Base-by-base conservation (phyloP, 371 early-diverging fungal species). In the Caulochytrium protostelioides region DNA sequence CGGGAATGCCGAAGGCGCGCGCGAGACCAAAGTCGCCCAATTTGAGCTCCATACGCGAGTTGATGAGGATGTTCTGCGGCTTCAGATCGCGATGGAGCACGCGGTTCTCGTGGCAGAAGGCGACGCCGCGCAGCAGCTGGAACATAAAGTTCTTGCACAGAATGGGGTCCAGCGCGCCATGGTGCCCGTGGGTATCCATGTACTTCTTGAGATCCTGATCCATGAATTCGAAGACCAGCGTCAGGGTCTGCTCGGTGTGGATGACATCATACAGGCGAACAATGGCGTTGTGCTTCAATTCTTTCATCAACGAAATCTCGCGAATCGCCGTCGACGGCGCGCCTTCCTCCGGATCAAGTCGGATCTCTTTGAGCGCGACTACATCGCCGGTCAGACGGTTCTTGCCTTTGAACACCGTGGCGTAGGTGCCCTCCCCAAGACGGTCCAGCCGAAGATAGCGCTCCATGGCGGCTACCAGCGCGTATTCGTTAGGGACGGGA, bases 391-490 rank as follows among this genome's bases (percentile, higher is more conserved):
- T 82, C 10, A 70, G 52, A 44, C 74, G 70, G 46, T 75, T 77
- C 58, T 77, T 70, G 43, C 92, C 99, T 65, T 92, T 97, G 70
- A 77, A 97, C n/a, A 99, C 98, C 5, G 83, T 87, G n/a, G 95
- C 99, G 50, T 99, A 99, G 18, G 99, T 98, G 22, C 99, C 98
- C n/a, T n/a, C n/a, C n/a, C n/a, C n/a, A n/a, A n/a, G n/a, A n/a
- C n/a, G n/a, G n/a, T n/a, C n/a, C n/a, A n/a, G n/a, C n/a, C n/a
- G n/a, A n/a, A n/a, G n/a, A n/a, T n/a, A n/a, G n/a, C n/a, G n/a
- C n/a, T n/a, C n/a, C n/a, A n/a, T n/a, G n/a, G n/a, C n/a, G n/a
- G n/a, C n/a, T n/a, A n/a, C n/a, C n/a, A n/a, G n/a, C n/a, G n/a
- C n/a, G n/a, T n/a, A n/a, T n/a, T n/a, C n/a, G n/a, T n/a, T n/a